phyloP scores from a whole-genome alignment of 2,329 filamentous ascomycete genomes.

The Magnaporthales sp. region DNA sequence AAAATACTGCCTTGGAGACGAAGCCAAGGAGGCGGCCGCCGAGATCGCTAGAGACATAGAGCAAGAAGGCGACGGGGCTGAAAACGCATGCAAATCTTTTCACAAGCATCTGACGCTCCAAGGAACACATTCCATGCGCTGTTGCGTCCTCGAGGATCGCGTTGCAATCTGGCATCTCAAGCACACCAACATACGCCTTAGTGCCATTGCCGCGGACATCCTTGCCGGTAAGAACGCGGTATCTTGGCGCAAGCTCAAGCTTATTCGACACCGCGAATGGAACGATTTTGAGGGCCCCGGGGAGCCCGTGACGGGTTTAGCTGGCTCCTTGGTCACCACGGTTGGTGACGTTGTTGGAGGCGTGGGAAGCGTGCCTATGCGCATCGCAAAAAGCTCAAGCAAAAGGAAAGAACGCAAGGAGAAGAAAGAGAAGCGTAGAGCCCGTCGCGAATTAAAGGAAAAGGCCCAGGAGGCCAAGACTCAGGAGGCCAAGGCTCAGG shows the following conservation, averaged over 20 bases:
- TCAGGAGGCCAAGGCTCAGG: not conserved
- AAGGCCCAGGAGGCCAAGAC: constrained; percentile 5
- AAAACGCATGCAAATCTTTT: constrained; percentile 60
- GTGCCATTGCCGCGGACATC: constrained; percentile 56
- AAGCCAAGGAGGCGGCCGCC: constrained; percentile 47
- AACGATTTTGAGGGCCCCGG: constrained; percentile 71
- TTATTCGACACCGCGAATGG: constrained; percentile 63
- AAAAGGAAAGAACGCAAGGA: constrained; percentile 42
- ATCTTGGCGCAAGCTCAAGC: constrained; percentile 52
- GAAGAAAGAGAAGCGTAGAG: constrained; percentile 23
- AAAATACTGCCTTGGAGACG: constrained; percentile 53
- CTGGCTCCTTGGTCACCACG: constrained; percentile 51
- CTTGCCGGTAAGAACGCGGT: constrained; percentile 53
- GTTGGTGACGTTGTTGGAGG: constrained; percentile 53
- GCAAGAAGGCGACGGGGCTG: constrained; percentile 56
- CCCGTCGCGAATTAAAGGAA: not conserved
- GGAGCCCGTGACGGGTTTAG: constrained; percentile 60
- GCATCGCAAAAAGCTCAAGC: constrained; percentile 48
- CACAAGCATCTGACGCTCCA: constrained; percentile 49
- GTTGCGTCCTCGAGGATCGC: constrained; percentile 52
- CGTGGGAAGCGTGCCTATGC: constrained; percentile 54
- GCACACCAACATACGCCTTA: constrained; percentile 49
- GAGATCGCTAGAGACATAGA: constrained; percentile 54
- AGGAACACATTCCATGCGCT: constrained; percentile 50
- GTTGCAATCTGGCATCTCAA: constrained; percentile 60